Evolutionary conservation across 805 yeast species (phyloP).

Genomic region (Sporopachydermia lactativora): DNA sequence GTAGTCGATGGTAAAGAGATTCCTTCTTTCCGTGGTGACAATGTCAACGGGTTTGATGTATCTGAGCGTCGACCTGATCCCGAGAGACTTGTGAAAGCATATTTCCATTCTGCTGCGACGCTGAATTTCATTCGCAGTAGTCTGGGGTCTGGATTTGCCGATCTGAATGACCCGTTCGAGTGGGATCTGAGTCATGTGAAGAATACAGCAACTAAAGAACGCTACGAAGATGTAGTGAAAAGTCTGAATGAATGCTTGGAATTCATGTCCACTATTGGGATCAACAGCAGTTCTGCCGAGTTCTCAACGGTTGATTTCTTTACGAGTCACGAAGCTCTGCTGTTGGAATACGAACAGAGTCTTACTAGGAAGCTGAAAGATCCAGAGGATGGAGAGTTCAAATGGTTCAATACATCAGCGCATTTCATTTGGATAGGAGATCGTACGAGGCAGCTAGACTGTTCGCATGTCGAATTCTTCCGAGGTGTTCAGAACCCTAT

Average conservation of each 20-base stretch:
- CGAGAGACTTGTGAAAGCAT: conserved; percentile 24
- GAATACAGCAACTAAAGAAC: conserved; percentile 20
- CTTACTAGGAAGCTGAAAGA: conserved; percentile 20
- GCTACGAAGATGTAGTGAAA: conserved; percentile 24
- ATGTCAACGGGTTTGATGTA: conserved; percentile 27
- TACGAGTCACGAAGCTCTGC: conserved; percentile 27
- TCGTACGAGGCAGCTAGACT: conserved; percentile 27
- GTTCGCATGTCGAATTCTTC: conserved; percentile 32
- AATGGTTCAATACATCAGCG: conserved; percentile 27
- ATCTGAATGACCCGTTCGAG: conserved; percentile 23
- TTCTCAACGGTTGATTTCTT: conserved; percentile 23
- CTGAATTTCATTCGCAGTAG: conserved; percentile 24
- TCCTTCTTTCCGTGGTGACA: conserved; percentile 29
- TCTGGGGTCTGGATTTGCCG: conserved; percentile 25
- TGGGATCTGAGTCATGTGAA: conserved; percentile 28
- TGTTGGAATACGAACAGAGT: conserved; percentile 27
- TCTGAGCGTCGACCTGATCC: conserved; percentile 26
- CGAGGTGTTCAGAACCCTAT: conserved; percentile 28
- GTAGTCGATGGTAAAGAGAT: conserved; percentile 23
- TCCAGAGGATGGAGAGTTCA: conserved; percentile 9
- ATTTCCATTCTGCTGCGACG: conserved; percentile 31
- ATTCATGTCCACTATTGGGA: conserved; percentile 27
- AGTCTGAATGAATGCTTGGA: conserved; percentile 22
- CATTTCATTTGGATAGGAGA: conserved; percentile 32
- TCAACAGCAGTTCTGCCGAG: conserved; percentile 14